phyloP scores from a whole-genome alignment of 768 basidiomycete genomes.

The Lactifluus hygrophoroides region DNA sequence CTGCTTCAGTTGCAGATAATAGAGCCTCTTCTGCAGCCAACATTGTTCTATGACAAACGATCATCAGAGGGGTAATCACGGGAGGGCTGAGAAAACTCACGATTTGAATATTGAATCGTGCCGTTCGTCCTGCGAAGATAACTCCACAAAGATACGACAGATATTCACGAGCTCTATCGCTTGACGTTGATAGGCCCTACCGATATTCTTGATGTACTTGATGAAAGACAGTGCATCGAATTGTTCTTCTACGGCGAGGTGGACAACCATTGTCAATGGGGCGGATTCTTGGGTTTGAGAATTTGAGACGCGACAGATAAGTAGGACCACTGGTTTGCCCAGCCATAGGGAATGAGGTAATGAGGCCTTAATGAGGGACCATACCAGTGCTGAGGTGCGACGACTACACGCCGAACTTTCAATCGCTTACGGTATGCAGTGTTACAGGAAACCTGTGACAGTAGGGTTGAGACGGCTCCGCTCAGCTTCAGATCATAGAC shows the following conservation, averaged over 20 bases:
- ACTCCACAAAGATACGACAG: not conserved
- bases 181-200: conserved; percentile 1
- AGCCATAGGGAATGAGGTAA: too few species aligned
- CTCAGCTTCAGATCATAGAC: not conserved
- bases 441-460: not conserved
- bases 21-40: not conserved
- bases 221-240: not conserved
- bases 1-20: not conserved
- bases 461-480: not conserved
- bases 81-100: not conserved
- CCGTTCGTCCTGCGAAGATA: not conserved
- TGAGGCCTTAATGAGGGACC: too few species aligned
- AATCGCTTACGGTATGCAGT: not conserved
- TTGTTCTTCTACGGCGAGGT: not conserved
- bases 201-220: not conserved
- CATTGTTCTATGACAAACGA: not conserved
- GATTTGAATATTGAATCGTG: not conserved
- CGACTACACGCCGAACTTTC: not conserved
- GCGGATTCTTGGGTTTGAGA: too few species aligned
- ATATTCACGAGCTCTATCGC: conserved; percentile 3
- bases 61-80: not conserved
- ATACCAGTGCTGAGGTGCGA: not conserved
- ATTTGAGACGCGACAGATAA: not conserved
- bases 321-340: not conserved
- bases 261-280: too few species aligned